Evolutionary conservation across 805 yeast genomes (phyloP).

Genomic region (Ogataea trehaloabstinens): DNA sequence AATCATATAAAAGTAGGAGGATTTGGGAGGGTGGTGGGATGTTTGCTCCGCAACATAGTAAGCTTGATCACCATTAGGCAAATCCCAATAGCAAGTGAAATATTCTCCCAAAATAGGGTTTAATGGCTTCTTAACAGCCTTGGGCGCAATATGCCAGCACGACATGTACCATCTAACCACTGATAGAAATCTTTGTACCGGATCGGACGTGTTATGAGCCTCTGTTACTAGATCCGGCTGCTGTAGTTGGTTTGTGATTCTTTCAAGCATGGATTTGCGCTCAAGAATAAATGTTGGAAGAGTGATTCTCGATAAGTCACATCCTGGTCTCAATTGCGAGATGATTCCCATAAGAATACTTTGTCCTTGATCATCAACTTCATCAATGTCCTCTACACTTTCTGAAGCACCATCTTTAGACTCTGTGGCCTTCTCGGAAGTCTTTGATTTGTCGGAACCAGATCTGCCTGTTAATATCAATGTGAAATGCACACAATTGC

Average conservation of each 20-base stretch:
- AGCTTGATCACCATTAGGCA: slow-evolving; percentile 64
- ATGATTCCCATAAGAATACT: slow-evolving; percentile 84
- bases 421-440: slow-evolving; percentile 8
- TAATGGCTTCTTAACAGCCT: slow-evolving; percentile 95
- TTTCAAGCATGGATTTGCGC: slow-evolving; percentile 92
- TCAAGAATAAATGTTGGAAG: slow-evolving; percentile 94
- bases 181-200: slow-evolving; percentile 64
- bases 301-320: slow-evolving; percentile 86
- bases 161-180: slow-evolving; percentile 89
- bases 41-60: slow-evolving; percentile 92
- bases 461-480: slow-evolving; percentile 16
- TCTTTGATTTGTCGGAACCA: slow-evolving; percentile 19
- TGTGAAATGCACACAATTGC: too few relatives aligned
- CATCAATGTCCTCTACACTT: slow-evolving; percentile 76
- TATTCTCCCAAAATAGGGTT: slow-evolving; percentile 94
- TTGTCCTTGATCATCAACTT: slow-evolving; percentile 87
- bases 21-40: slow-evolving; percentile 97
- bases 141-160: slow-evolving; percentile 98
- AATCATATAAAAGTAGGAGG: slow-evolving; percentile 83
- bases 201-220: slow-evolving; percentile 62
- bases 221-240: slow-evolving; percentile 72
- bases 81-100: slow-evolving; percentile 90
- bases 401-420: slow-evolving; percentile 8
- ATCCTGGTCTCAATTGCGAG: slow-evolving; percentile 88
- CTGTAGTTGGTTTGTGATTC: slow-evolving; percentile 84